Conservation (phyloP, 2,329 filamentous ascomycete species). For the Sarocladium strictum region DNA sequence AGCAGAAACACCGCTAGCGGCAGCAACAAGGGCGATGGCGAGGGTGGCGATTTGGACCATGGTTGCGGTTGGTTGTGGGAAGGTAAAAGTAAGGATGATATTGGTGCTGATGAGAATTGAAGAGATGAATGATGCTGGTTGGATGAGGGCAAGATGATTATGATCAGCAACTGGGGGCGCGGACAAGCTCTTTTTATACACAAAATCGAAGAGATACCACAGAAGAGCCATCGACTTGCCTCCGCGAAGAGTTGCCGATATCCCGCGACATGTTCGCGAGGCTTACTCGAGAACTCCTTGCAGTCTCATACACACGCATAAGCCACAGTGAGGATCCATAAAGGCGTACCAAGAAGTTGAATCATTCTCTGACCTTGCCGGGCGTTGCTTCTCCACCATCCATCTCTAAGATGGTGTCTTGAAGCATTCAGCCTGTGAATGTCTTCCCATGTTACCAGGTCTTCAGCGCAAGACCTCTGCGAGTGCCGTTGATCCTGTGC, state of each 20-base stretch:
- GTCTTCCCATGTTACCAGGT: too few relatives aligned
- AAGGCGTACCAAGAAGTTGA: not conserved
- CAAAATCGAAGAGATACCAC: too few relatives aligned
- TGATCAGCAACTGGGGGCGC: too few relatives aligned
- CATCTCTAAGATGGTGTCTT: not conserved
- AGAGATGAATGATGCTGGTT: not conserved
- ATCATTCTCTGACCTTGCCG: not conserved
- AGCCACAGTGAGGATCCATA: not conserved
- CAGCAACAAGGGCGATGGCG: constrained; percentile 4
- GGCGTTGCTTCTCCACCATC: not conserved
- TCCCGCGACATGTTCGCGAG: not conserved
- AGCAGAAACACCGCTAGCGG: constrained; percentile 3
- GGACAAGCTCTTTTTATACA: not conserved
- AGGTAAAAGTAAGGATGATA: not conserved
- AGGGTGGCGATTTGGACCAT: constrained; percentile 7
- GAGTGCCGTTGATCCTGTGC: too few relatives aligned
- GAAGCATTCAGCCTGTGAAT: not conserved
- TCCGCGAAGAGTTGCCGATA: too few relatives aligned
- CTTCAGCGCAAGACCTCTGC: too few relatives aligned
- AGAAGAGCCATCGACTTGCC: too few relatives aligned
- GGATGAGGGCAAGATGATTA: not conserved
- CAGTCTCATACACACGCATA: not conserved
- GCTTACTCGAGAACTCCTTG: too few relatives aligned
- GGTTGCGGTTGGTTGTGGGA: not conserved
- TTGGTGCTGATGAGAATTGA: not conserved